Evolutionary conservation across 805 yeast species (phyloP).

Genomic region (baker's yeast (Saccharomyces cerevisiae)): DNA sequence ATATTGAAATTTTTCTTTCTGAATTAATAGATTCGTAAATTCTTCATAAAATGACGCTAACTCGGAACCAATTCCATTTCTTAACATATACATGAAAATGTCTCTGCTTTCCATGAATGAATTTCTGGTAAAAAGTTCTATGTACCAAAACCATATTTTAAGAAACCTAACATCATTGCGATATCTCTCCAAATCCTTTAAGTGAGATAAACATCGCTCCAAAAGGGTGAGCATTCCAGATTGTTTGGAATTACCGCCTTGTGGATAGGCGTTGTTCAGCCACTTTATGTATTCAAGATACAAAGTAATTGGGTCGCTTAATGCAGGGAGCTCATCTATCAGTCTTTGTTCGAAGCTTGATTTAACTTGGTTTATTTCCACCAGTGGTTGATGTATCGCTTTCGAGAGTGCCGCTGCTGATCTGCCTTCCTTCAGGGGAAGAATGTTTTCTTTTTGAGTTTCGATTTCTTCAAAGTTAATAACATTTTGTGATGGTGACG

Average conservation of each 20-base stretch:
- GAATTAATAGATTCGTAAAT: conserved; percentile 44
- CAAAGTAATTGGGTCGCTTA: conserved; percentile 78
- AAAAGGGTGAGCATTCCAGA: conserved; percentile 56
- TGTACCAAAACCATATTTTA: conserved; percentile 73
- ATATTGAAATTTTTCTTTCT: conserved; percentile 9
- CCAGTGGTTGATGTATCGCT: neutral
- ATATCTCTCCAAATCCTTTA: conserved; percentile 57
- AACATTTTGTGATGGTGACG: neutral
- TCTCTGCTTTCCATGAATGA: conserved; percentile 64
- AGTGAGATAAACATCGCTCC: conserved; percentile 63
- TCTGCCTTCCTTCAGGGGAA: conserved; percentile 59
- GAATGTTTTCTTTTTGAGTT: conserved; percentile 67
- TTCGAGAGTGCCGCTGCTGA: conserved; percentile 36
- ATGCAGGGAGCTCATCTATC: conserved; percentile 40
- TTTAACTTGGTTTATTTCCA: neutral
- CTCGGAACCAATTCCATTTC: conserved; percentile 59
- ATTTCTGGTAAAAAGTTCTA: conserved; percentile 29
- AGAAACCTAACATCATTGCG: conserved; percentile 78
- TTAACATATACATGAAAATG: conserved; percentile 59
- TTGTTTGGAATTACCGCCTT: conserved; percentile 49
- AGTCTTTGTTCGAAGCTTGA: conserved; percentile 39
- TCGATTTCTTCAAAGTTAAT: conserved; percentile 42
- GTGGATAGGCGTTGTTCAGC: conserved; percentile 56
- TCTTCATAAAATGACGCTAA: conserved; percentile 72
- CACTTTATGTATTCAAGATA: conserved; percentile 70